phyloP scores from a whole-genome alignment of 2,329 filamentous ascomycete genomes.

The Penicillium occitanis region DNA sequence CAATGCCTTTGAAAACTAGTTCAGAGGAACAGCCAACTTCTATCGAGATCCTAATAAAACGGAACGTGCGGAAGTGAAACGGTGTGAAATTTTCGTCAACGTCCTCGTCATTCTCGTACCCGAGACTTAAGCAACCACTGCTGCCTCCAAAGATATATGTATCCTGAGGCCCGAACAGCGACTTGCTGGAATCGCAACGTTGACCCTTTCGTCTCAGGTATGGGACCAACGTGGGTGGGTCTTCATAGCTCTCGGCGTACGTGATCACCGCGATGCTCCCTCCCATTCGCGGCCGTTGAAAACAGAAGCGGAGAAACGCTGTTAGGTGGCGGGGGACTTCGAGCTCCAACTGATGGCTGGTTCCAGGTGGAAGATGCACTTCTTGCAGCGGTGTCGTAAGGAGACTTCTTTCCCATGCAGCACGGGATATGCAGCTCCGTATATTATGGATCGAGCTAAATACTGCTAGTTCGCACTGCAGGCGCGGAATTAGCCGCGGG shows the following conservation, averaged over 20 bases:
- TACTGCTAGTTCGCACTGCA: neutral
- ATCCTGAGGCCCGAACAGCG: conserved; percentile 42
- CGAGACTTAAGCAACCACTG: neutral
- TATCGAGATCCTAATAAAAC: conserved; percentile 36
- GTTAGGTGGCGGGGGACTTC: conserved; percentile 4
- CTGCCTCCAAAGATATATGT: neutral
- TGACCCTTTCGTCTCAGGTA: conserved; percentile 43
- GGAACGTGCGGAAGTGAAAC: conserved; percentile 46
- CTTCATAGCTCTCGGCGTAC: conserved; percentile 37
- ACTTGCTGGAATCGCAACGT: conserved; percentile 34
- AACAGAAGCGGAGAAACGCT: conserved; percentile 14
- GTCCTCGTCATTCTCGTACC: conserved; percentile 30
- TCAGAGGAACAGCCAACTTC: neutral
- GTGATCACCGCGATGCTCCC: conserved; percentile 29
- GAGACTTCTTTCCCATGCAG: neutral
- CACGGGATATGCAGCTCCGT: neutral
- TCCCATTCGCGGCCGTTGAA: conserved; percentile 14
- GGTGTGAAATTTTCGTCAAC: conserved; percentile 35
- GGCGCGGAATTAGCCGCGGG: no score
- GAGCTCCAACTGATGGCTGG: conserved; percentile 4
- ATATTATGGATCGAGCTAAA: conserved; percentile 3
- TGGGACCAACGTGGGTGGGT: conserved; percentile 37
- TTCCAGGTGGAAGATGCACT: conserved; percentile 22
- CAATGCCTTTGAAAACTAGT: neutral
- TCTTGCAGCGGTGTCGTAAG: neutral